These are phyloP conservation scores for Fusarium kyushuense DNA, from an alignment of 2,329 filamentous ascomycete genomes.

Conservation along the genomic window DNA sequence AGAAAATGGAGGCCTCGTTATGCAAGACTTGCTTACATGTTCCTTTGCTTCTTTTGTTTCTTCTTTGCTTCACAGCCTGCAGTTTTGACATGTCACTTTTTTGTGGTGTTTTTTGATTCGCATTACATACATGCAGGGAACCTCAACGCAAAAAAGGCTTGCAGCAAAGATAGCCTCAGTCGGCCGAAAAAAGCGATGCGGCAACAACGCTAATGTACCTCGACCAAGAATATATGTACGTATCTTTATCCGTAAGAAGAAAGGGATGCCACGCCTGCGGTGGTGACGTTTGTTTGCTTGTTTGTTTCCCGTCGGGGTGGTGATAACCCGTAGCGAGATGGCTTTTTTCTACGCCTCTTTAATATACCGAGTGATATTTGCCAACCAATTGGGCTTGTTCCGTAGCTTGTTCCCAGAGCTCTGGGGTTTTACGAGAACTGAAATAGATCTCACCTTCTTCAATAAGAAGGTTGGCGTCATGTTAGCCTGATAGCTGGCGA, in stretches of 20 bases:
- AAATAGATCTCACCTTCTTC: conserved; percentile 9
- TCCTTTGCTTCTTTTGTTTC: conserved; percentile 3
- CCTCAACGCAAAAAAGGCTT: conserved; percentile 27
- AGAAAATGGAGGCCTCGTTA: conserved; percentile 10
- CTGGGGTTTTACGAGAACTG: neutral
- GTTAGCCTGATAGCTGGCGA: neutral
- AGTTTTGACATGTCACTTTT: conserved; percentile 32
- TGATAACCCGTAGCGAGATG: conserved; percentile 3
- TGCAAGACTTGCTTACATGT: conserved; percentile 14
- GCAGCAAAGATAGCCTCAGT: conserved; percentile 21
- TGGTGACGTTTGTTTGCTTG: conserved; percentile 1
- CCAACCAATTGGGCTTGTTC: conserved; percentile 7
- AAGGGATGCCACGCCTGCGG: neutral
- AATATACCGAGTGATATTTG: conserved; percentile 4
- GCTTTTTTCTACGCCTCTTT: conserved; percentile 9
- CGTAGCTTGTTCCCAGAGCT: conserved; percentile 2
- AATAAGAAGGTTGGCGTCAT: neutral
- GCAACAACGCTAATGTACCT: conserved; percentile 41
- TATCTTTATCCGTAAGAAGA: neutral
- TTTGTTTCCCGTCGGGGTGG: conserved; percentile 2
- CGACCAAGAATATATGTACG: neutral
- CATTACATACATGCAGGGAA: conserved; percentile 15
- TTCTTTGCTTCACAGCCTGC: conserved; percentile 17
- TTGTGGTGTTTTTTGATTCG: neutral
- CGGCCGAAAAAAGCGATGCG: conserved; percentile 25